These are phyloP conservation scores for Barnettozyma hawaiiensis DNA, from an alignment of 1,139 yeast genomes.

Conservation along the genomic window DNA sequence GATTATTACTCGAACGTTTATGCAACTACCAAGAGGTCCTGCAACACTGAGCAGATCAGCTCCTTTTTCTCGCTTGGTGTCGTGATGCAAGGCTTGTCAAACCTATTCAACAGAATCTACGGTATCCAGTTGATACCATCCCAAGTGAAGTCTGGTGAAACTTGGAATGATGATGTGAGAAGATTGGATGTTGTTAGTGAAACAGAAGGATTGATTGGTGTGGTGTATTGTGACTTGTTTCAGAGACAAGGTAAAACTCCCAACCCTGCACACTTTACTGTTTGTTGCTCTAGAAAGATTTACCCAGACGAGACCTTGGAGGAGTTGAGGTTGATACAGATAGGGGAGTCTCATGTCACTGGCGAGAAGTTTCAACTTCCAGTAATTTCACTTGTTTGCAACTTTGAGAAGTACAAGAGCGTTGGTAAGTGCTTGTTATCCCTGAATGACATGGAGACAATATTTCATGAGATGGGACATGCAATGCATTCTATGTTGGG, in stretches of 20 bases:
- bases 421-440: conserved; percentile 45
- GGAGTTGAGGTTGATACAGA: conserved; percentile 33
- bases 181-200: conserved; percentile 68
- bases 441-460: conserved; percentile 80
- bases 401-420: conserved; percentile 47
- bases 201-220: conserved; percentile 52
- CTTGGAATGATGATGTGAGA: conserved; percentile 88
- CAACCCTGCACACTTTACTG: conserved; percentile 92
- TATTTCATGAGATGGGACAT: conserved; percentile 98
- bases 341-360: conserved; percentile 30
- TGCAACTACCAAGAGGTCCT: conserved; percentile 32
- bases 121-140: conserved; percentile 72
- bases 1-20: conserved; percentile 54
- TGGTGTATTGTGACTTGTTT: conserved; percentile 63
- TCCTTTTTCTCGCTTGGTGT: conserved; percentile 81
- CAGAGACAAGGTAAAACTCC: conserved; percentile 57
- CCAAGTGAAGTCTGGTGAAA: conserved; percentile 64
- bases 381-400: conserved; percentile 83
- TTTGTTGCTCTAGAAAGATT: conserved; percentile 82
- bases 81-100: conserved; percentile 76
- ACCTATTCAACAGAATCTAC: conserved; percentile 63
- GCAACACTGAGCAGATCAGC: conserved; percentile 38
- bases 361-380: conserved; percentile 69
- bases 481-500: conserved; percentile 98
- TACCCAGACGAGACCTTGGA: conserved; percentile 47